Evolutionary conservation across 257 asterid species (phyloP).

Genomic region (Solanum sparsipilum): DNA sequence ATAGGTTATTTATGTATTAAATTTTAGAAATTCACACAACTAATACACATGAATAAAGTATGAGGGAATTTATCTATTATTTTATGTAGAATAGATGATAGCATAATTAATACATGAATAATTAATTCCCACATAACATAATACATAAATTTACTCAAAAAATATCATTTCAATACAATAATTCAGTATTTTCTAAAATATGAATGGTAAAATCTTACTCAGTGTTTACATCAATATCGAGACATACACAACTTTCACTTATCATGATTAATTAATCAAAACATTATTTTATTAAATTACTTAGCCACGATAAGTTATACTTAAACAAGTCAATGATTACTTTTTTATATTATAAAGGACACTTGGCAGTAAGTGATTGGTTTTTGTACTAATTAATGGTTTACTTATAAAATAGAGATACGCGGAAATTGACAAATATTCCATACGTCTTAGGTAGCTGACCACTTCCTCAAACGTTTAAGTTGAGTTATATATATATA

Average conservation of each 20-base stretch:
- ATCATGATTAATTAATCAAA: background rate
- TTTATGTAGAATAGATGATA: too few relatives aligned
- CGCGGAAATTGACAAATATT: background rate
- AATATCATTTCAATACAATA: background rate
- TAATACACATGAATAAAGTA: too few relatives aligned
- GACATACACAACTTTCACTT: background rate
- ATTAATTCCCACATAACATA: too few relatives aligned
- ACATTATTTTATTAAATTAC: background rate
- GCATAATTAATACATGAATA: too few relatives aligned
- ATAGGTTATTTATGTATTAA: too few relatives aligned
- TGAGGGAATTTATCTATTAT: background rate
- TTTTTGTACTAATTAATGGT: background rate
- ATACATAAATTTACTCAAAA: too few relatives aligned
- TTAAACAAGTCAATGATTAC: background rate
- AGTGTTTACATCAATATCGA: background rate
- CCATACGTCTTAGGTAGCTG: background rate
- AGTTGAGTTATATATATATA: background rate
- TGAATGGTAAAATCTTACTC: background rate
- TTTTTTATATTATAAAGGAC: background rate
- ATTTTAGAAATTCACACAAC: background rate
- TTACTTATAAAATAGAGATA: background rate
- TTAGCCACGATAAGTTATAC: background rate
- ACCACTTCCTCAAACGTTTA: background rate
- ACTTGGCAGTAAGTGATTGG: background rate
- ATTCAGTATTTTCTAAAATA: background rate